A percentile compares a stretch with the other conserved stretches of the same genome.
Conservation (phyloP, 1,284 basidiomycete species). For the Sporisorium sorghi region DNA sequence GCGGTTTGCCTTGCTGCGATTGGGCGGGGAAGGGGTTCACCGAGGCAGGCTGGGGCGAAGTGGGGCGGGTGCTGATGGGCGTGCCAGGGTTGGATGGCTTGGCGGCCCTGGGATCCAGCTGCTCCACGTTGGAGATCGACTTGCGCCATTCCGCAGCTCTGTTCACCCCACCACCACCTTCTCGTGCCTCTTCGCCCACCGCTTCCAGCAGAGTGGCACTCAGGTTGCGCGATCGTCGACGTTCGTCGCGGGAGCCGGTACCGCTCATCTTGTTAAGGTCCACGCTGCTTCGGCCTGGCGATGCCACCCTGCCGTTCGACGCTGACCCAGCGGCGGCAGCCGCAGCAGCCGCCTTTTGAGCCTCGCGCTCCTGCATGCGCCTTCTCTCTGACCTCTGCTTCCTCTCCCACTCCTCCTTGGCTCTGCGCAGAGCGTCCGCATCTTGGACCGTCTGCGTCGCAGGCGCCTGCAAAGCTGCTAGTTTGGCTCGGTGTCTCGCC, state of each 20-base stretch:
- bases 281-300: constrained; percentile 13
- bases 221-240: constrained; percentile 37
- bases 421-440: constrained; percentile 37
- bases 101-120: constrained; percentile 31
- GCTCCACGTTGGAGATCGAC: constrained; percentile 37
- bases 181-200: constrained; percentile 34
- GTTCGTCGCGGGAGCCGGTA: constrained; percentile 25
- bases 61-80: constrained; percentile 29
- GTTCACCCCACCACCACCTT: constrained; percentile 9
- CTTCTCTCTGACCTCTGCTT: constrained; percentile 40
- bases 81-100: constrained; percentile 20
- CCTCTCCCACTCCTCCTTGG: constrained; percentile 53
- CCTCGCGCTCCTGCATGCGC: constrained; percentile 45
- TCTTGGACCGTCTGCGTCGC: constrained; percentile 48
- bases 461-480: constrained; percentile 50
- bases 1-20: constrained; percentile 15
- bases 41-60: constrained; percentile 23
- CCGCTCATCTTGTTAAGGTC: constrained; percentile 12
- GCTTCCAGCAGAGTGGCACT: constrained; percentile 43
- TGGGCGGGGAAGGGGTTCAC: constrained; percentile 36
- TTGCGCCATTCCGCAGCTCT: constrained; percentile 46
- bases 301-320: constrained; percentile 22
- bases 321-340: constrained; percentile 20
- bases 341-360: constrained; percentile 35
- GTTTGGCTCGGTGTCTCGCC: constrained; percentile 47